These are phyloP conservation scores for Phytopythium helicoides DNA, from an alignment of 352 stramenopile genomes.

Conservation along the genomic window DNA sequence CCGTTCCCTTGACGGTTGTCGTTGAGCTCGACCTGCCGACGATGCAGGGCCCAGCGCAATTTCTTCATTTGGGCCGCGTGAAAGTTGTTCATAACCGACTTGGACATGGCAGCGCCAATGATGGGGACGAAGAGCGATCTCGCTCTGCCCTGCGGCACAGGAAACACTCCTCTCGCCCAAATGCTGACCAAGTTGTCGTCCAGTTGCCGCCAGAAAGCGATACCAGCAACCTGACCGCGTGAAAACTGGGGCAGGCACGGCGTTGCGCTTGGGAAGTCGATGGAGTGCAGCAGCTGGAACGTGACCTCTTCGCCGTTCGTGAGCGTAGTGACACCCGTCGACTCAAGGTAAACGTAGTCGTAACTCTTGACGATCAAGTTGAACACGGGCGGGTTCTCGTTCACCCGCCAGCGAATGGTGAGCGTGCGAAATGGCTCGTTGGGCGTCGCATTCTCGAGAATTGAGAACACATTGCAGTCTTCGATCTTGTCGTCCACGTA, in stretches of 20 bases:
- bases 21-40: not conserved
- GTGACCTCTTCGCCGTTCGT: slow-evolving; percentile 26
- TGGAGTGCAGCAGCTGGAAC: slow-evolving; percentile 39
- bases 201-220: slow-evolving; percentile 26
- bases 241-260: slow-evolving; percentile 23
- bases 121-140: slow-evolving; percentile 5
- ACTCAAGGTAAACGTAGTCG: slow-evolving; percentile 45
- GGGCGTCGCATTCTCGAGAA: slow-evolving; percentile 30
- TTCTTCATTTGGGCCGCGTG: slow-evolving; percentile 28
- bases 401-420: slow-evolving; percentile 29
- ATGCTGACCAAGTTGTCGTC: slow-evolving; percentile 22
- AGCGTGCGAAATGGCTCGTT: slow-evolving; percentile 42
- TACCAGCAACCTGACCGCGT: slow-evolving; percentile 29
- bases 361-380: slow-evolving; percentile 35
- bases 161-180: slow-evolving; percentile 20
- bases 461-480: slow-evolving; percentile 35
- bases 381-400: slow-evolving; percentile 21
- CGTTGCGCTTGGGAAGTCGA: slow-evolving; percentile 23
- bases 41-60: slow-evolving; percentile 22
- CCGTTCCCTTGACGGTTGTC: not conserved
- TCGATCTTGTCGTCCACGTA: slow-evolving; percentile 39
- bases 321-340: slow-evolving; percentile 33
- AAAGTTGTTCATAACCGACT: slow-evolving; percentile 27
- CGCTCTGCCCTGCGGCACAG: slow-evolving; percentile 3
- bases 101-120: slow-evolving; percentile 7